Evolutionary conservation across 768 basidiomycete genomes (phyloP), one percentile per base, ranked within the genome.

Genomic region (Mycena metata): DNA sequence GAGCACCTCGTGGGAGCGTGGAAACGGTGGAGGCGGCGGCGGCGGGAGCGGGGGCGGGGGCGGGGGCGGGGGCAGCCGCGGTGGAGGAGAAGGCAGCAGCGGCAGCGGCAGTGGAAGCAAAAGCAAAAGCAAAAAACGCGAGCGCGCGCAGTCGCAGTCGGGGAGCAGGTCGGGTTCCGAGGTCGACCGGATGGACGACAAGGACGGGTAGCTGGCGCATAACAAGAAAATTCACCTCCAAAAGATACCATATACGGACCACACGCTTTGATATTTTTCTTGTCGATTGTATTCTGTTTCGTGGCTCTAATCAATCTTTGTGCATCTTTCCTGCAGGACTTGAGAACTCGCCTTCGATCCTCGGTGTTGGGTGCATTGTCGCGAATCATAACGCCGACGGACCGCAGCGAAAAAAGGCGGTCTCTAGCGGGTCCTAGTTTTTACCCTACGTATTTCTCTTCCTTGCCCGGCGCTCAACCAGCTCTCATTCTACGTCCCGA

Each of bases 1-100:
- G 45, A 45, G 61, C n/a, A 69, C 67, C 35, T 69, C 67, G 15
- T 69, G 67, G 67, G 67, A 69, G 43, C 67, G 67, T 2, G 64
- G 55, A 1, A 46, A 55, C 23, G 63, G 46, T 0, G n/a, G 39
- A 0, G 36, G 50, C 2, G 50, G 49, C 1, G 21, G 60, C 11
- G 59, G 47, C 5, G 43, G 63, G 0, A 21, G 56, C 2, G 50
- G 61, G 3, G 61, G 52, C 0, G 52, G 51, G 1, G 51, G 60
- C 16, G 60, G 62, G 0, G 55, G 63, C 23, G 24, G 59, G 9
- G 62, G 42, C 15, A 26, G 33, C 26, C 39, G 50, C 10, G 30
- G 52, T 3, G 52, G 42, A 3, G 56, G 55, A 12, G 55, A 45
- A 8, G 63, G 63, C 17, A 16, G 54, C 5, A 26, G 56, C 8